Conservation (phyloP, 257 asterid species). For the Marsdenia floribunda region DNA sequence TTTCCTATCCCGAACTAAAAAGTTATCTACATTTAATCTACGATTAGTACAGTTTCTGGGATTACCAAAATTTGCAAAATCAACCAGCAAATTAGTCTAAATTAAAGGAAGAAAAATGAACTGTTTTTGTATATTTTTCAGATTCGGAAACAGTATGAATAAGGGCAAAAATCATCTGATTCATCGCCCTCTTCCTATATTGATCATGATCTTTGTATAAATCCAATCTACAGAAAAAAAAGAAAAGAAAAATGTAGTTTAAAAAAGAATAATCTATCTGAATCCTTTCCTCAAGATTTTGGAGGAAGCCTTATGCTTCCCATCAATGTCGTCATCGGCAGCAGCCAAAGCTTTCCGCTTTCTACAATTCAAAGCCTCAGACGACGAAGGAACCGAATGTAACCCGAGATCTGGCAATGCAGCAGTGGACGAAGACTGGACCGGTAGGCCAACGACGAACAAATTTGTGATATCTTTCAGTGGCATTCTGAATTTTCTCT, state of each 20-base stretch:
- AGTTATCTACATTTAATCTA: too few species aligned
- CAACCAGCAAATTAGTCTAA: not conserved
- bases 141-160: not conserved
- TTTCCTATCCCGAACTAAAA: too few species aligned
- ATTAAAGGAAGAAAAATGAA: not conserved
- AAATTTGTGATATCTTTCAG: conserved; percentile 42
- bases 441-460: not conserved
- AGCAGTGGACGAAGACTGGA: conserved; percentile 5
- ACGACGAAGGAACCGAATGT: not conserved
- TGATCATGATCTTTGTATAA: not conserved
- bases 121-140: not conserved
- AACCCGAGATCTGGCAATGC: not conserved
- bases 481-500: conserved; percentile 31
- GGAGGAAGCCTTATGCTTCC: conserved; percentile 17
- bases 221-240: not conserved
- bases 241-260: not conserved
- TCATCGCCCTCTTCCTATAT: not conserved
- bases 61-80: not conserved
- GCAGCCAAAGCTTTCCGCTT: conserved; percentile 21
- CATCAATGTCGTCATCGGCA: conserved; percentile 11
- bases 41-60: not conserved
- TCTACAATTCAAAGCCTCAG: conserved; percentile 12
- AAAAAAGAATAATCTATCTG: conserved; percentile 22
- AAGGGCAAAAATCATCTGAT: not conserved
- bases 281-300: conserved; percentile 36